Base-by-base conservation (phyloP, 2,329 filamentous ascomycete genomes). In the Ophiocordyceps robertsii region DNA sequence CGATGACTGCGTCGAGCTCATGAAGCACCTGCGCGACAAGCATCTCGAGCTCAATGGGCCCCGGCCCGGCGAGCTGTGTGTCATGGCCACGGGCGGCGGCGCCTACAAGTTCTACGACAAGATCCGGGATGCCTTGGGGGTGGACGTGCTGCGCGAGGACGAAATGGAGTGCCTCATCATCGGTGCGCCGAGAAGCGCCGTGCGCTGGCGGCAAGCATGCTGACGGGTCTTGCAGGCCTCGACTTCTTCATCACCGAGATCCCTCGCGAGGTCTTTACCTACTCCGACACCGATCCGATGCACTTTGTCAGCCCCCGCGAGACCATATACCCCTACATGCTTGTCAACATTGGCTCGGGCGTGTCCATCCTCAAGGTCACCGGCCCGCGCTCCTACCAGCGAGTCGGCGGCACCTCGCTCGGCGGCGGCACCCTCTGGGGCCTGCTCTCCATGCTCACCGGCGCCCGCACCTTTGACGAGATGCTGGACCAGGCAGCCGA, bases 241-340 rank as follows among this genome's bases (percentile, higher is more conserved):
- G 92, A 98, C 60, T 98, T 96, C 67, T 96, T 98, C 70, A 96
- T 96, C 57, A 94, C 87, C 50, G 89, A 96, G 60, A 96, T 98
- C 46, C 92, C 92, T 17, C 80, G 84, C 52, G 92, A 98, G 64
- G 90, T 98, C 43, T 98, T 98, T 57, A 95, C 88, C 17, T 96
- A 96, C 64, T 89, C 84, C 58, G 90, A 94, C 60, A 75, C 77
- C 30, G 82, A 92, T 53, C 88, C 89, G 5, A 94, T 95, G 84
- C 77, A 86, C 55, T 96, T 95, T 58, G 79, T 82, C 50, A 77
- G 82, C 46, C 79, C 87, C 1, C 70, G 79, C n/a, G 80, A 90
- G 51, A 67, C 69, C 51, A 87, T 95, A 46, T 96, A 98, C 60
- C 92, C 92, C 3, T 98, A 98, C 59, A 79, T 98, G 37, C 79